Evolutionary conservation across 345 rosid species (phyloP), one percentile per base, ranked within the genome.

Genomic region (Arabis hirsuta): DNA sequence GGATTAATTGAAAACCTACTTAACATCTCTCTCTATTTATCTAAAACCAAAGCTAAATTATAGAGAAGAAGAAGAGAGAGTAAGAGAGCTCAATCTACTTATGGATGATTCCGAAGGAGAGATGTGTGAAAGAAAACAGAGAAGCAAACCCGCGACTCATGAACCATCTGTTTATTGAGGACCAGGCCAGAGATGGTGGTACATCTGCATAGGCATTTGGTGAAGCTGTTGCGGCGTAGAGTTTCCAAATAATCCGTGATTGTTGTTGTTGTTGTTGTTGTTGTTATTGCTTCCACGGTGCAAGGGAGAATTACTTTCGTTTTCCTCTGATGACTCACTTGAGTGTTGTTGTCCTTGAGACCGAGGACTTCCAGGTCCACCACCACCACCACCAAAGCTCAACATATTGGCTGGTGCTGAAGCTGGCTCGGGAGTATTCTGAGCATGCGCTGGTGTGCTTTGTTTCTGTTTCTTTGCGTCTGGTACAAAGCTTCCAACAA

Each of bases 401-500:
- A 86, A 69, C 87, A 81, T 86, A 53, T 86, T 87, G 31, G 86
- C 70, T 53, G 81, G 77, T 34, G 86, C 77, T 1, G 88, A 78
- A 26, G 90, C 84, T 9, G 87, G 78, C 59, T 81, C 92, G 0
- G 92, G 79, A 5, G 7, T 74, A 76, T 78, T 83, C 58, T 67
- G 71, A 31, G 56, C 31, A n/a, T 39, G 79, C 6, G 78, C 73
- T 1, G 41, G 41, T 1, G 2, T 16, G 2, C 67, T 70, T 56
- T 70, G 67, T 56, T 69, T 86, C 22, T 77, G 79, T 73, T 88
- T 95, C 74, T 82, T 95, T 7, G 73, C 89, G 47, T 84, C 92
- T 2, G 84, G 80, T 13, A 90, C 76, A 64, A 95, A 95, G 86
- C 99, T 95, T 67, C 98, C 99, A 26, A 91, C 87, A 58, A 95